These are phyloP conservation scores for Pseudognaphalium luteoalbum DNA, from an alignment of 129 eudicot species.

Conservation along the genomic window DNA sequence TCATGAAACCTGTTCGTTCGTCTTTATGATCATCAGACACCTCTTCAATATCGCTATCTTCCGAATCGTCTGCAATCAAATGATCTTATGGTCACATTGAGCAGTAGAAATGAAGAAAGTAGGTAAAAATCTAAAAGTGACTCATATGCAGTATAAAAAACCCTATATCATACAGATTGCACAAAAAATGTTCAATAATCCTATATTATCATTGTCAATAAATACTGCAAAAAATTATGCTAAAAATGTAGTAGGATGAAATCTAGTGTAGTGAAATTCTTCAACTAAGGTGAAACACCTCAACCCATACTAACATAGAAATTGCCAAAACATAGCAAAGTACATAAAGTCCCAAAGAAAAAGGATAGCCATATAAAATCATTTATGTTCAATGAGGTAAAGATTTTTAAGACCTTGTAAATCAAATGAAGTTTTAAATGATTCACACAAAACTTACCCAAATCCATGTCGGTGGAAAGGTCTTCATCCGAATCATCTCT, in stretches of 20 bases:
- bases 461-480: slow-evolving; percentile 71
- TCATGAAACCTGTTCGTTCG: slow-evolving; percentile 61
- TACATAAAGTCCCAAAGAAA: background rate
- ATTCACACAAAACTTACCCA: slow-evolving; percentile 46
- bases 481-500: slow-evolving; percentile 59
- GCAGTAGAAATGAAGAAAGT: background rate
- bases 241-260: background rate
- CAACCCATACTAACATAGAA: no score
- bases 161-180: no score
- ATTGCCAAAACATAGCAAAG: background rate
- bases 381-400: background rate
- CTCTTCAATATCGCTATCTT: slow-evolving; percentile 50
- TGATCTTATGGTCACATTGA: background rate
- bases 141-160: background rate
- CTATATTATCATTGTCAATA: background rate
- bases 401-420: background rate
- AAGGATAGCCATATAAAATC: background rate
- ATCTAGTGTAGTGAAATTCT: no score
- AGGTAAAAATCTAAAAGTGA: background rate
- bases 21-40: slow-evolving; percentile 42
- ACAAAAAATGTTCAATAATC: background rate
- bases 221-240: background rate
- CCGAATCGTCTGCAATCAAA: slow-evolving; percentile 63
- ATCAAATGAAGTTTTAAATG: background rate
- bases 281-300: no score